A percentile compares a stretch with the other conserved stretches of the same genome.
These are phyloP conservation scores for Gossypium longicalyx DNA, from an alignment of 345 rosid species.

Conservation along the genomic window DNA sequence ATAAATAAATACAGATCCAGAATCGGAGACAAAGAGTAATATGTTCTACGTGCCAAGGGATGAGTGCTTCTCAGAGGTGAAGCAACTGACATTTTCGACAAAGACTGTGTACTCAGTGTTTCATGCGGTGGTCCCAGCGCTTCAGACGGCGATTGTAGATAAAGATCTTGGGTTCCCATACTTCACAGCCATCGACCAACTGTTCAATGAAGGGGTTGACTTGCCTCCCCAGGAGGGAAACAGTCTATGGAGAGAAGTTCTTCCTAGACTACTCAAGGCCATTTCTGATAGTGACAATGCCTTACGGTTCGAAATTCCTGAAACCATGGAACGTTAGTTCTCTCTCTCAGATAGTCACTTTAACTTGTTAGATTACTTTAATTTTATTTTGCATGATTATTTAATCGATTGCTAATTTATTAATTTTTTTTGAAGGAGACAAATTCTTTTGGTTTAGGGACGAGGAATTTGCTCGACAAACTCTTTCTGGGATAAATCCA, in stretches of 20 bases:
- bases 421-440: conserved; percentile 39
- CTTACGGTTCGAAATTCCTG: conserved; percentile 55
- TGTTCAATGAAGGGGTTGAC: conserved; percentile 53
- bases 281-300: conserved; percentile 34
- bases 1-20: conserved; percentile 37
- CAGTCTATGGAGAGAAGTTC: conserved; percentile 34
- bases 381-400: neutral
- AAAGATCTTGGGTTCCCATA: conserved; percentile 47
- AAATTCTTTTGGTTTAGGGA: conserved; percentile 72
- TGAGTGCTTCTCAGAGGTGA: neutral
- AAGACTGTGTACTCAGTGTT: conserved; percentile 55
- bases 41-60: conserved; percentile 39
- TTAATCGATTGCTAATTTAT: neutral
- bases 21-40: conserved; percentile 38
- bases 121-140: conserved; percentile 49
- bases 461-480: conserved; percentile 72
- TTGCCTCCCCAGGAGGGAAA: conserved; percentile 28
- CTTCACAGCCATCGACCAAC: conserved; percentile 56
- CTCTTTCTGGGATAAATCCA: conserved; percentile 51
- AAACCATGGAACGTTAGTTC: conserved; percentile 37
- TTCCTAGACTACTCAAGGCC: conserved; percentile 59
- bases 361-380: neutral
- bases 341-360: neutral
- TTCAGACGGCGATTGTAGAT: conserved; percentile 43
- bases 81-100: neutral